Conservation (phyloP, 2,329 filamentous ascomycete genomes). For the Trichophyton schoenleinii region DNA sequence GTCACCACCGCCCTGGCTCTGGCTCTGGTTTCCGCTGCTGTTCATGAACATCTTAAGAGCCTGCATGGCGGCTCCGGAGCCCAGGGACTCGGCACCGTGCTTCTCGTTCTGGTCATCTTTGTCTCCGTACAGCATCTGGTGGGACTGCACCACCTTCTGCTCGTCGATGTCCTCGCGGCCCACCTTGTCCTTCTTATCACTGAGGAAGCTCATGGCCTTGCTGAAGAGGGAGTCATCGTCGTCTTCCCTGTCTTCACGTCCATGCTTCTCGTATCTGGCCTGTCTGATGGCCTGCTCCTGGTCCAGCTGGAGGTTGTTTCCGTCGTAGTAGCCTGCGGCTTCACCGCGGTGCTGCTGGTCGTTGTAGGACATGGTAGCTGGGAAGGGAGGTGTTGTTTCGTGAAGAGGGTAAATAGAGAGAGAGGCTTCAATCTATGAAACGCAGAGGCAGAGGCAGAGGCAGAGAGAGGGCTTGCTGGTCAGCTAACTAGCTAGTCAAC, state of each 20-base stretch:
- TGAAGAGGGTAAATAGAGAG: not conserved
- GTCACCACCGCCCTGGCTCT: conserved; percentile 32
- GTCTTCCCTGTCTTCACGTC: conserved; percentile 34
- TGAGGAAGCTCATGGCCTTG: conserved; percentile 43
- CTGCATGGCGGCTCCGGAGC: conserved; percentile 39
- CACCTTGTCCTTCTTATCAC: conserved; percentile 38
- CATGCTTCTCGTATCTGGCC: conserved; percentile 32
- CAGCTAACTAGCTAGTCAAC: not conserved
- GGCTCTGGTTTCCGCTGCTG: conserved; percentile 27
- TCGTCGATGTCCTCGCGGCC: conserved; percentile 47
- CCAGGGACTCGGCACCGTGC: conserved; percentile 35
- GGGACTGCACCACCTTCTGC: conserved; percentile 55
- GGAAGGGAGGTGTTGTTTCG: conserved; percentile 12
- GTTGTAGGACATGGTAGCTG: conserved; percentile 8
- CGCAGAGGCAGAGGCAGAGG: no score
- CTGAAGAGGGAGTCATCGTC: conserved; percentile 38
- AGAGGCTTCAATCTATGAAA: no score
- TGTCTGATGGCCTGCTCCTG: conserved; percentile 43
- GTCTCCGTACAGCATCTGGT: conserved; percentile 61
- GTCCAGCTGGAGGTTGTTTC: conserved; percentile 32
- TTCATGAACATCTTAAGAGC: conserved; percentile 64
- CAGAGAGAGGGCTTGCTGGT: not conserved
- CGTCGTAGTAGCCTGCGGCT: conserved; percentile 4
- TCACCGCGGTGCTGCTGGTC: not conserved
- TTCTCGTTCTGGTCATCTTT: conserved; percentile 36